Evolutionary conservation across 306 rosid species (phyloP), one percentile per base, ranked within the genome.

Genomic region (Rosa persica): DNA sequence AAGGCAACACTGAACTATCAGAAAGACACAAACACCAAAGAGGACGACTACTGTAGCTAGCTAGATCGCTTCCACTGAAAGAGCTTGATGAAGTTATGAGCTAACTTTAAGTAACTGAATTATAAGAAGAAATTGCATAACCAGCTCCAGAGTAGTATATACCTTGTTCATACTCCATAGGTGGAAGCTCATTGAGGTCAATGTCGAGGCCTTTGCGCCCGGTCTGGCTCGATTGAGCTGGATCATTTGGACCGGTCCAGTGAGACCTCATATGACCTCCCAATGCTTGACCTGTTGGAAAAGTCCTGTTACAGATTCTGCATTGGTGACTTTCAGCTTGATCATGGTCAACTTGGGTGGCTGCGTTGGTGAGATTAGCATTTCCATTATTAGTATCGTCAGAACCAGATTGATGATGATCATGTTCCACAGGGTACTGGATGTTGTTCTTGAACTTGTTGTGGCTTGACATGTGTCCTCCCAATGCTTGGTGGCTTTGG

Each of bases 101-200:
- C 47, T 39, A 40, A 44, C 64, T 80, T 73, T 9, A 52, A 43
- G 78, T 48, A 75, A 74, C 62, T 55, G 46, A 69, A 23, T 74
- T 62, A 49, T 68, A 38, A 40, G 72, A 76, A 19, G 81, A 80
- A 4, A 82, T 64, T 46, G 62, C 47, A 47, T 48, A 76, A 12
- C 61, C 75, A 66, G 39, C 80, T 64, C 67, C 42, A 20, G 79
- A 68, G n/a, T 25, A n/a, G 43, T 62, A 73, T n/a, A 16, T 70
- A 72, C 66, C 84, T 48, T 65, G 79, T n/a, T 78, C 86, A 8
- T 42, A 17, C 43, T 49, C 85, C 58, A 51, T 48, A 8, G 87
- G 38, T 46, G 89, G 91, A 65, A 36, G 83, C 76, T 82, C 75
- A 47, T 87, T 89, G 69, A 89, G 93, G 83, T 87, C 93, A 64